These are phyloP conservation scores for Trypanosoma congolense DNA, from an alignment of 208 protist species.

Conservation along the genomic window DNA sequence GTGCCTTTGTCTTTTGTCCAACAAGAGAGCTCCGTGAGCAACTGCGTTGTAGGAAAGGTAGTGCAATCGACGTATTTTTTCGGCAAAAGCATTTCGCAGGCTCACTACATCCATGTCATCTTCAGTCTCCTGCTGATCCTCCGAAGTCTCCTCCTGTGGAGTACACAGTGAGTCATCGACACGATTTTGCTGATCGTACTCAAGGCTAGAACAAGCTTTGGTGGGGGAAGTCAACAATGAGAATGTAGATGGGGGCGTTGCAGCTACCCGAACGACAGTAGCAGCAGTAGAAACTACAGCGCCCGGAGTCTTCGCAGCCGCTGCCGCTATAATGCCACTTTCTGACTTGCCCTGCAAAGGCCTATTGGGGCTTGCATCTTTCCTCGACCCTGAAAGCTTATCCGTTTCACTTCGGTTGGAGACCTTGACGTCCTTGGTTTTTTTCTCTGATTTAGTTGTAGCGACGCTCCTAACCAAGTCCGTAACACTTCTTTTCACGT, in stretches of 20 bases:
- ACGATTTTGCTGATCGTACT: not conserved
- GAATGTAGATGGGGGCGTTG: not conserved
- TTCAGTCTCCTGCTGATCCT: not conserved
- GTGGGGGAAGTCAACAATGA: not conserved
- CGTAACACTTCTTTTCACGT: no score
- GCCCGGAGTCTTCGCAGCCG: not conserved
- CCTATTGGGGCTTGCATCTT: no score
- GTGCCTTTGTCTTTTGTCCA: constrained; percentile 53
- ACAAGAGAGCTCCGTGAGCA: constrained; percentile 35
- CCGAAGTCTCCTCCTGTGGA: not conserved
- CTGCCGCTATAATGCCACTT: no score
- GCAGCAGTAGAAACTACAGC: constrained; percentile 1
- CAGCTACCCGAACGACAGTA: not conserved
- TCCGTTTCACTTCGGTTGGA: no score
- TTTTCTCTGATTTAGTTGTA: no score
- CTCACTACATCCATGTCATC: not conserved
- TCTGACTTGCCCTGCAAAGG: no score
- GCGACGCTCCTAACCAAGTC: no score
- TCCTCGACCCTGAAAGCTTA: no score
- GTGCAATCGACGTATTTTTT: constrained; percentile 53
- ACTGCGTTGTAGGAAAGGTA: constrained; percentile 71
- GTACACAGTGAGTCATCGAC: not conserved
- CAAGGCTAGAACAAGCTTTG: not conserved
- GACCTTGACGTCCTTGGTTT: no score
- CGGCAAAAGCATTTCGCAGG: no score